These are phyloP conservation scores for Baudoinia panamericana DNA, from an alignment of 495 filamentous ascomycete genomes.

Conservation along the genomic window DNA sequence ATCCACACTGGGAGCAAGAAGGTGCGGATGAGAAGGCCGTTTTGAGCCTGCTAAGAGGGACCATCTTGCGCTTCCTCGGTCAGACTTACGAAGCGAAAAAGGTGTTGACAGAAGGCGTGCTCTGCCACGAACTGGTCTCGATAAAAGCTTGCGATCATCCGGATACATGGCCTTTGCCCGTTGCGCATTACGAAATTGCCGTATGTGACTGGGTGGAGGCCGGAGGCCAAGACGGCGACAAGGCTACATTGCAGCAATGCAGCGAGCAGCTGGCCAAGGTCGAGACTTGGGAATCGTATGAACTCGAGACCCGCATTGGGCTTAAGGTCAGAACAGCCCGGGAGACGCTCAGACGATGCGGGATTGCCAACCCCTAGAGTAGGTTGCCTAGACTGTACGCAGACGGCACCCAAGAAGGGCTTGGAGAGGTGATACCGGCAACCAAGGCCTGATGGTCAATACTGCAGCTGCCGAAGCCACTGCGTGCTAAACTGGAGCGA, in stretches of 20 bases:
- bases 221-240: constrained; percentile 27
- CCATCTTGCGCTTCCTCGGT: constrained; percentile 49
- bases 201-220: constrained; percentile 63
- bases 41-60: constrained; percentile 50
- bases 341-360: constrained; percentile 57
- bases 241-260: constrained; percentile 50
- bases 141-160: constrained; percentile 32
- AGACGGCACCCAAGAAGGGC: not conserved
- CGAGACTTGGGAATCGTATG: constrained; percentile 69
- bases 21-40: constrained; percentile 62
- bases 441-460: too few species aligned
- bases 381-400: not conserved
- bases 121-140: constrained; percentile 47
- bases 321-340: constrained; percentile 70
- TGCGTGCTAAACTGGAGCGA: too few species aligned
- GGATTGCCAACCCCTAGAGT: not conserved
- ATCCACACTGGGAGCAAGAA: constrained; percentile 44
- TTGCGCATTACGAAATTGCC: constrained; percentile 82
- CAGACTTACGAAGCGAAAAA: constrained; percentile 49
- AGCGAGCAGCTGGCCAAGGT: constrained; percentile 64
- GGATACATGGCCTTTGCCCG: constrained; percentile 71
- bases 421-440: too few species aligned
- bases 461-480: too few species aligned
- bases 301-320: constrained; percentile 75
- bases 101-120: constrained; percentile 46